Conservation (phyloP, 108 stramenopile species). For the Cyclotella cryptica region DNA sequence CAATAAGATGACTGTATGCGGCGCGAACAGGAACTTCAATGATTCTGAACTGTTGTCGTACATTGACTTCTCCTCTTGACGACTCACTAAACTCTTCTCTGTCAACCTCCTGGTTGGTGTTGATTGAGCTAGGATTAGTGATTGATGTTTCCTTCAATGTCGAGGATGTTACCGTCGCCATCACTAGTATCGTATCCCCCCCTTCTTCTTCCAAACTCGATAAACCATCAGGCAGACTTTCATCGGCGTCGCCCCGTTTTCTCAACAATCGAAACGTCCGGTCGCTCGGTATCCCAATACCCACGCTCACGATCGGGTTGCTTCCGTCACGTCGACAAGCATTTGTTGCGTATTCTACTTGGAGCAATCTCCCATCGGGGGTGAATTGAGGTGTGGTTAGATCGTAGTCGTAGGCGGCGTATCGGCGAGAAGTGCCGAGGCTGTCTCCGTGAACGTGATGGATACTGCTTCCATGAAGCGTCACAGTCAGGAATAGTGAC, state of each 20-base stretch:
- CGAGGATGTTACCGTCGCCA: conserved; percentile 40
- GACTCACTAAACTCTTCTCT: neutral
- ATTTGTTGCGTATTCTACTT: conserved; percentile 85
- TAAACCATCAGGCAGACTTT: neutral
- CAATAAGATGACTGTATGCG: conserved; percentile 2
- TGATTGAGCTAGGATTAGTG: too few species aligned
- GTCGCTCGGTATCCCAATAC: conserved; percentile 21
- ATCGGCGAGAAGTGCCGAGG: conserved; percentile 24
- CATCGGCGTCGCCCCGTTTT: neutral
- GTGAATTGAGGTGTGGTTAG: conserved; percentile 81
- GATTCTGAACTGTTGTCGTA: conserved; percentile 44
- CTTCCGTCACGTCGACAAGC: conserved; percentile 59
- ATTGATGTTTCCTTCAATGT: conserved; percentile 7
- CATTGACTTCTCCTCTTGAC: conserved; percentile 8
- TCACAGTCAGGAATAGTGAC: too few species aligned
- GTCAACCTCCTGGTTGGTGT: neutral
- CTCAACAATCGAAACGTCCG: neutral
- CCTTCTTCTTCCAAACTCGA: neutral
- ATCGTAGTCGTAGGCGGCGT: conserved; percentile 86
- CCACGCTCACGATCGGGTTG: conserved; percentile 63
- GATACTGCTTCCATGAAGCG: neutral
- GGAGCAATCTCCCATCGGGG: conserved; percentile 83
- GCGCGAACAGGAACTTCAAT: conserved; percentile 49
- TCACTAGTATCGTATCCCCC: conserved; percentile 34
- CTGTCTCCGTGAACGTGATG: neutral